A percentile compares a stretch with the other conserved stretches of the same genome.
phyloP scores from a whole-genome alignment of 2,329 filamentous ascomycete species.

The Trichoderma sp. region DNA sequence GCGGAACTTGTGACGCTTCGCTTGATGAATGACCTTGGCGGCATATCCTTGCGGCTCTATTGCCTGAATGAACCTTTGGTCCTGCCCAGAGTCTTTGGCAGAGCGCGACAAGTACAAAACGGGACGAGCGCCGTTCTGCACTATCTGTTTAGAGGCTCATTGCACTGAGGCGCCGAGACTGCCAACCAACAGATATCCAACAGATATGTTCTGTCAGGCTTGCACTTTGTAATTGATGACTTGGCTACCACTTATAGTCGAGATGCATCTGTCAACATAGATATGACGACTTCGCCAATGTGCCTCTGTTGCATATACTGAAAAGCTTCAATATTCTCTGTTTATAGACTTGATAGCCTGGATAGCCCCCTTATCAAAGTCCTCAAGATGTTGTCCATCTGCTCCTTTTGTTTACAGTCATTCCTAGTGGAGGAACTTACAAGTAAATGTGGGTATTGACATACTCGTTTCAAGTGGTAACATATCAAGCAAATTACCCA shows the following conservation, averaged over 20 bases:
- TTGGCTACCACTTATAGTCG: neutral
- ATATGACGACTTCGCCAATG: too few relatives aligned
- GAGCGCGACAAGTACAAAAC: constrained; percentile 27
- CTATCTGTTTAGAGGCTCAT: constrained; percentile 37
- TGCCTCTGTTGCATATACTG: constrained; percentile 31
- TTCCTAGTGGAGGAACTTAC: too few relatives aligned
- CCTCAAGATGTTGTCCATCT: too few relatives aligned
- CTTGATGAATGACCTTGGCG: neutral
- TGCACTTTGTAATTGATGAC: neutral
- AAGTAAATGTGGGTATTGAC: too few relatives aligned
- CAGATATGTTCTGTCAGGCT: constrained; percentile 31
- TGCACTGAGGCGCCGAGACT: constrained; percentile 40
- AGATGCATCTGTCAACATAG: constrained; percentile 28
- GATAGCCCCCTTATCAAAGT: constrained; percentile 6
- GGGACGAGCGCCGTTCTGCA: constrained; percentile 36
- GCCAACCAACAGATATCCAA: constrained; percentile 40
- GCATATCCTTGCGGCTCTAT: constrained; percentile 26
- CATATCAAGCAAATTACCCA: too few relatives aligned
- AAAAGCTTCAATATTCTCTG: constrained; percentile 31
- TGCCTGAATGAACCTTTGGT: constrained; percentile 18
- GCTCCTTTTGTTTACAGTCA: too few relatives aligned
- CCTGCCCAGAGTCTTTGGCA: constrained; percentile 13
- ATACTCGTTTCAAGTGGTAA: too few relatives aligned
- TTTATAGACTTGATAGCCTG: constrained; percentile 28
- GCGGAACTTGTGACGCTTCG: constrained; percentile 19